A percentile compares a stretch with the other conserved stretches of the same genome.
phyloP scores from a whole-genome alignment of 129 eudicot genomes.

The Artemisia annua region DNA sequence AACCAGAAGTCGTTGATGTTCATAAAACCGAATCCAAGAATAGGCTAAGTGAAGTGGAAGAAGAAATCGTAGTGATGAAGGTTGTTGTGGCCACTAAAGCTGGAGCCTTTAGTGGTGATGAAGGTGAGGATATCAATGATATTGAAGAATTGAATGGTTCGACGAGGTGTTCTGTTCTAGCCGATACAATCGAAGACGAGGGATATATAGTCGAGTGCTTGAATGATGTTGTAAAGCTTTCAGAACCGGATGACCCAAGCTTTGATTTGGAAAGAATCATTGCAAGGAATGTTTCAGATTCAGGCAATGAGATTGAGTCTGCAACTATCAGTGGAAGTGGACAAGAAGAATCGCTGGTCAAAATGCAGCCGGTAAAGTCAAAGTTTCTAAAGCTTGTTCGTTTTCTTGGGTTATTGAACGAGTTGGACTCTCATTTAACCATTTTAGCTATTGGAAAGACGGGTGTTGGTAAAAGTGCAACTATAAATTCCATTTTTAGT shows the following conservation, averaged over 20 bases:
- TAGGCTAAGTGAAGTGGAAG: too few species aligned
- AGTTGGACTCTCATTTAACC: constrained; percentile 45
- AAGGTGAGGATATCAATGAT: too few species aligned
- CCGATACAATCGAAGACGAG: too few species aligned
- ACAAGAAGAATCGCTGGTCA: too few species aligned
- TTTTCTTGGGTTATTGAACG: constrained; percentile 38
- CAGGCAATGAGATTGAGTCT: not conserved
- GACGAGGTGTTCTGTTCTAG: too few species aligned
- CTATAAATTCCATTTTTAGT: constrained; percentile 68
- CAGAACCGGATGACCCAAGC: not conserved
- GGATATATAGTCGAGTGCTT: too few species aligned
- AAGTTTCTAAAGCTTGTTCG: constrained; percentile 50
- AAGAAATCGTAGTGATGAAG: too few species aligned
- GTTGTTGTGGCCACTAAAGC: too few species aligned
- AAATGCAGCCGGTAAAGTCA: constrained; percentile 40
- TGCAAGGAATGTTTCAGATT: too few species aligned
- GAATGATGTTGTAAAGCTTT: not conserved
- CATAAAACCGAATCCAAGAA: too few species aligned
- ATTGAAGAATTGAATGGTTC: too few species aligned
- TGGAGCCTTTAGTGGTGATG: too few species aligned
- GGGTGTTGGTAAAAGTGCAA: constrained; percentile 83
- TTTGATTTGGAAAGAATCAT: constrained; percentile 11
- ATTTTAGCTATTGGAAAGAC: constrained; percentile 73
- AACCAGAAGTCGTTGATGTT: not conserved
- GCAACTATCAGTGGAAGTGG: not conserved